Evolutionary conservation across 371 early-diverging fungal species (phyloP), one percentile per base, ranked within the genome.

Genomic region (Actinomucor elegans): DNA sequence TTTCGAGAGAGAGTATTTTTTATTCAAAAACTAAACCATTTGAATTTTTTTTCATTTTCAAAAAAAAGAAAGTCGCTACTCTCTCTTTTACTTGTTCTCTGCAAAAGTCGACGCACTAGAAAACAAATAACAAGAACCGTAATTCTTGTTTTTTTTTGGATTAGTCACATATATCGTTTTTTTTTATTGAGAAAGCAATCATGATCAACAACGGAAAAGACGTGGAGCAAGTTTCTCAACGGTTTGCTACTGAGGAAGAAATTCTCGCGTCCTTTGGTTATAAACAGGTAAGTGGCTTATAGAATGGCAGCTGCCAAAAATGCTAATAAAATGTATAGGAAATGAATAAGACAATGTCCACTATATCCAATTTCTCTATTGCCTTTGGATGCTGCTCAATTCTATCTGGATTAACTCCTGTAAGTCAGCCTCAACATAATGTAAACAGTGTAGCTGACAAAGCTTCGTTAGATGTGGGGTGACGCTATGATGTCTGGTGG

Each of bases 401-500:
- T 48, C 64, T 84, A 24, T 68, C 83, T 5, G 88, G 86, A 7
- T 62, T 88, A 29, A 81, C 84, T 10, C 77, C 82, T 37, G 80
- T 75, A 67, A 42, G 64, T 50, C 29, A n/a, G 3, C 18, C 3
- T 21, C 1, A 32, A 9, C 9, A 5, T 15, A 0, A 38, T 21
- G 38, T 21, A 12, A 37, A 49, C 8, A 18, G n/a, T n/a, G n/a
- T n/a, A n/a, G n/a, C n/a, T 34, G 9, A 34, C 5, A 34, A n/a
- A n/a, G 5, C 34, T 34, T 17, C 3, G 20, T 11, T 63, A 70
- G 71, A 46, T 83, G 44, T 81, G 77, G 62, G 80, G 80, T 35
- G 66, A 78, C 49, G 85, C 82, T 41, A 72, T 88, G 73, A 57
- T 70, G 54, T 72, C 82, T n/a, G 90, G 87, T 44, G 90, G 90